These are phyloP conservation scores for Nakazawaea molendinolei DNA, from an alignment of 805 yeast genomes.

Conservation along the genomic window DNA sequence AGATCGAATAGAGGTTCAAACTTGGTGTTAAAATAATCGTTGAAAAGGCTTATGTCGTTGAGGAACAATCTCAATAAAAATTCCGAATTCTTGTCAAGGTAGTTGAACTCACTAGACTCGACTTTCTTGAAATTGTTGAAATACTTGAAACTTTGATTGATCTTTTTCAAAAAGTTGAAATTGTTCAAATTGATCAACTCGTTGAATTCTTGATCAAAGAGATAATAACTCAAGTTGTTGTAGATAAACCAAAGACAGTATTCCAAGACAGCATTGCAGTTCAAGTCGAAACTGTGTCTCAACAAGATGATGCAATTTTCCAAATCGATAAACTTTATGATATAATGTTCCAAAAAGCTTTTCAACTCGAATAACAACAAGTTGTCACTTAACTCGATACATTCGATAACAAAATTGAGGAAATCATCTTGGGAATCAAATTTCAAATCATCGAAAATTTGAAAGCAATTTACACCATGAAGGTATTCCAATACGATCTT, in stretches of 20 bases:
- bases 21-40: conserved; percentile 29
- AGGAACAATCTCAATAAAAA: conserved; percentile 28
- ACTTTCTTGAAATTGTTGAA: conserved; percentile 19
- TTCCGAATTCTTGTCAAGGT: conserved; percentile 25
- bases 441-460: conserved; percentile 29
- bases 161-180: conserved; percentile 15
- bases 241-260: conserved; percentile 65
- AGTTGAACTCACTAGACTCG: conserved; percentile 5
- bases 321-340: conserved; percentile 47
- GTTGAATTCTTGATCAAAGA: conserved; percentile 38
- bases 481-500: conserved; percentile 44
- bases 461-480: conserved; percentile 44
- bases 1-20: too few relatives aligned
- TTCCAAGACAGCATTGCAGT: conserved; percentile 48
- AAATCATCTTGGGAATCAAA: conserved; percentile 28
- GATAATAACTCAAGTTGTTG: conserved; percentile 54
- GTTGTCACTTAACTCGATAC: conserved; percentile 58
- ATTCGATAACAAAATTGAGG: conserved; percentile 46
- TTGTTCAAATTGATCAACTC: conserved; percentile 23
- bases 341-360: conserved; percentile 50
- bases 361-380: conserved; percentile 53
- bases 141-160: conserved; percentile 31
- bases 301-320: conserved; percentile 57
- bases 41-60: conserved; percentile 28
- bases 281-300: conserved; percentile 42